Percentiles rank a stretch among this genome's conserved stretches.
These are phyloP conservation scores for Chenopodium formosanum DNA, from an alignment of 148 eudicot genomes.

Conservation along the genomic window DNA sequence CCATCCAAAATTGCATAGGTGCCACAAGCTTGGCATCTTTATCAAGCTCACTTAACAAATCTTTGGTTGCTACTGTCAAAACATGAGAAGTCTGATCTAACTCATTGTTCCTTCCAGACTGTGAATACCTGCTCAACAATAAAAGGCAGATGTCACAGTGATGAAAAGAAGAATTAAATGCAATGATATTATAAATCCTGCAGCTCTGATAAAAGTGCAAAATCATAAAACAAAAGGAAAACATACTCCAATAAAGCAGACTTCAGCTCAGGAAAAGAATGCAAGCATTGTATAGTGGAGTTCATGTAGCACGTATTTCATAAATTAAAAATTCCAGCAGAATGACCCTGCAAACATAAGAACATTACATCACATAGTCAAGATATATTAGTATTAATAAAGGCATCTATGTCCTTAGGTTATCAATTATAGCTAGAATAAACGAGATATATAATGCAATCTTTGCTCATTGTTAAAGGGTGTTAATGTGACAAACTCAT, in stretches of 20 bases:
- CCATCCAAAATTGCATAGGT: slow-evolving; percentile 95
- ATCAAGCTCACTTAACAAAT: slow-evolving; percentile 84
- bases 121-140: slow-evolving; percentile 65
- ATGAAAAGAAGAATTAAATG: neutral
- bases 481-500: no score
- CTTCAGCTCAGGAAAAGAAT: slow-evolving; percentile 94
- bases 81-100: slow-evolving; percentile 88
- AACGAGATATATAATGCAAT: no score
- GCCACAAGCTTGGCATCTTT: slow-evolving; percentile 90
- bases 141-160: neutral
- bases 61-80: slow-evolving; percentile 85
- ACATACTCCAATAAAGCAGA: slow-evolving; percentile 75
- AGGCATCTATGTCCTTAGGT: no score
- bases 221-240: neutral
- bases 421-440: neutral
- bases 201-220: neutral
- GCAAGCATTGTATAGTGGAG: slow-evolving; percentile 88
- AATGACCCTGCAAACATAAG: slow-evolving; percentile 64
- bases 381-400: neutral
- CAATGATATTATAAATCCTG: slow-evolving; percentile 1
- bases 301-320: slow-evolving; percentile 99
- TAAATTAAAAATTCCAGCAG: slow-evolving; percentile 87
- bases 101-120: slow-evolving; percentile 65
- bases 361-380: neutral
- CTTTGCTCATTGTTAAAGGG: no score